These are phyloP conservation scores for Bremia lactucae DNA, from an alignment of 352 stramenopile species.

Conservation along the genomic window DNA sequence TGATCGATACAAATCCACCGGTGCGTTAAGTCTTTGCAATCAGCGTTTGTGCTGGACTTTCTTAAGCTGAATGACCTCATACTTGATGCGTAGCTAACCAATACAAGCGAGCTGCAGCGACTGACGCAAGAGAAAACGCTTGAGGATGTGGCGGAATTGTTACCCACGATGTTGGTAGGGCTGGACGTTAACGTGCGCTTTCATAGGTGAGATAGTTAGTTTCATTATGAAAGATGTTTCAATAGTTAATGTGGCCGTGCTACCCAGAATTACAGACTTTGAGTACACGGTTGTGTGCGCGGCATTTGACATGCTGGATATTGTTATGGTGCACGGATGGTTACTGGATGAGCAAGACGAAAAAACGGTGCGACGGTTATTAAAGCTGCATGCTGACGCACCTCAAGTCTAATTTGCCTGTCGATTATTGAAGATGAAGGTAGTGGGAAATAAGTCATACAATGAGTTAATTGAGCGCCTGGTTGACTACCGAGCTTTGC, in stretches of 20 bases:
- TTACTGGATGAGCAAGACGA: constrained; percentile 90
- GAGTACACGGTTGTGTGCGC: constrained; percentile 93
- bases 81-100: constrained; percentile 23
- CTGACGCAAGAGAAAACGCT: constrained; percentile 81
- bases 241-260: too few species aligned
- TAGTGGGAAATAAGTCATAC: constrained; percentile 91
- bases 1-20: constrained; percentile 78
- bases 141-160: constrained; percentile 81
- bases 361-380: constrained; percentile 34
- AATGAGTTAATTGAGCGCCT: constrained; percentile 95
- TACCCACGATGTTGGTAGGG: constrained; percentile 91
- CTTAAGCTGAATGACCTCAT: too few species aligned
- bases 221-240: too few species aligned
- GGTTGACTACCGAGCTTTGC: constrained; percentile 79
- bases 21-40: constrained; percentile 11
- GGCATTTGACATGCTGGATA: constrained; percentile 93
- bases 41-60: too few species aligned
- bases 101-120: constrained; percentile 39
- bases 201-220: constrained; percentile 40
- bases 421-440: constrained; percentile 26
- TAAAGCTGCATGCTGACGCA: neutral
- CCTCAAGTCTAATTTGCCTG: constrained; percentile 2
- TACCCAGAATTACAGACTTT: constrained; percentile 84
- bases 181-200: constrained; percentile 99
- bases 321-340: constrained; percentile 96